A percentile compares a stretch with the other conserved stretches of the same genome.
These are phyloP conservation scores for Aeschynomene evenia DNA, from an alignment of 306 rosid species.

Conservation along the genomic window DNA sequence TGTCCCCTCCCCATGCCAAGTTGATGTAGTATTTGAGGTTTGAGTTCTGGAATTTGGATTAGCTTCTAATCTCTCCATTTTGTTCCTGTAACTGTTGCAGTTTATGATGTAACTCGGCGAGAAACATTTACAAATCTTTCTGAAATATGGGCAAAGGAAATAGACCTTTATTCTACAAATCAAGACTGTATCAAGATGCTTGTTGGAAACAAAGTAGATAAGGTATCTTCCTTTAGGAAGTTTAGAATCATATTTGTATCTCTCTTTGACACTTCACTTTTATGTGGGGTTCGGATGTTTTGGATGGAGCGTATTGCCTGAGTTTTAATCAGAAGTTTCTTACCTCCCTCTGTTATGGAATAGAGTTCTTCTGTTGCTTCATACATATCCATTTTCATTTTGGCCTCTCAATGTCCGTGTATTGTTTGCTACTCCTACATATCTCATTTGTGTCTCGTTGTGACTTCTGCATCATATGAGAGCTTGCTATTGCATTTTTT, in stretches of 20 bases:
- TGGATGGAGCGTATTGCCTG: neutral
- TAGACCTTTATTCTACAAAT: conserved; percentile 91
- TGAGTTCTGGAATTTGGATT: conserved; percentile 5
- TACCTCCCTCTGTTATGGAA: neutral
- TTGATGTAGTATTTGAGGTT: neutral
- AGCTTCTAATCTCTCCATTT: conserved; percentile 21
- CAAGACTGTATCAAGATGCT: conserved; percentile 98
- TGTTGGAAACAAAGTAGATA: conserved; percentile 96
- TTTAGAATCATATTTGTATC: neutral
- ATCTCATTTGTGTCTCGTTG: conserved; percentile 17
- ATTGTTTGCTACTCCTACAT: neutral
- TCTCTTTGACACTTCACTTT: neutral
- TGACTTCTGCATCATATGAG: conserved; percentile 19
- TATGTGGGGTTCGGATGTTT: neutral
- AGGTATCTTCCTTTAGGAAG: conserved; percentile 52
- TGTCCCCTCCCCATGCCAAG: conserved; percentile 10
- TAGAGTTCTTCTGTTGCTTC: neutral
- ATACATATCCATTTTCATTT: neutral
- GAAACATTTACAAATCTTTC: conserved; percentile 92
- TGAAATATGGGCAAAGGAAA: conserved; percentile 95
- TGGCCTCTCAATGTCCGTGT: conserved; percentile 5
- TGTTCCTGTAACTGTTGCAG: conserved; percentile 40
- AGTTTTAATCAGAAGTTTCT: neutral
- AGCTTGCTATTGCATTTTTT: conserved; percentile 1
- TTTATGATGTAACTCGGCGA: conserved; percentile 89